Percentiles rank a stretch among this genome's conserved stretches.
phyloP scores from a whole-genome alignment of 164 flowering plant species.

The Liquidambar formosana region DNA sequence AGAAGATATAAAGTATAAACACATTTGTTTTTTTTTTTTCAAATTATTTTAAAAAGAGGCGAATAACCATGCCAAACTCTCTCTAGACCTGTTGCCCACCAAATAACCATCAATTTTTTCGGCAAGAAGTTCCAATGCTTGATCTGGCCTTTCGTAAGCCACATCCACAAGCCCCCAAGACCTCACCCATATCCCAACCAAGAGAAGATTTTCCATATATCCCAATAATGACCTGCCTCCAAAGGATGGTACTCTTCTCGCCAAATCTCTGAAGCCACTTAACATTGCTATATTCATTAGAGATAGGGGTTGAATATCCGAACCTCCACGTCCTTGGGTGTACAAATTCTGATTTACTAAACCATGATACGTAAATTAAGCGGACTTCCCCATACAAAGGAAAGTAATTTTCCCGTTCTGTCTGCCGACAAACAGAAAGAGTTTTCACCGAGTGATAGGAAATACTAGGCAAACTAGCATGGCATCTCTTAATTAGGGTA shows the following conservation, averaged over 20 bases:
- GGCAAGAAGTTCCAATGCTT: not conserved
- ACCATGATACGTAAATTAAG: not conserved
- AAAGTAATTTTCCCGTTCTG: not conserved
- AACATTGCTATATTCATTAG: not conserved
- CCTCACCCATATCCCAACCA: not conserved
- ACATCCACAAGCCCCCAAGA: not conserved
- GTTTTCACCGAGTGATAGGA: too few relatives aligned
- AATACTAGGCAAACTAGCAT: too few relatives aligned
- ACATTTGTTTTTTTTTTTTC: too few relatives aligned
- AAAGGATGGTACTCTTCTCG: not conserved
- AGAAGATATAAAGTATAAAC: not conserved
- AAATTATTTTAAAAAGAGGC: too few relatives aligned
- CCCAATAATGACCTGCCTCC: not conserved
- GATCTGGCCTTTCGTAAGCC: not conserved
- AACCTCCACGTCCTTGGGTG: not conserved
- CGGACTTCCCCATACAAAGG: not conserved
- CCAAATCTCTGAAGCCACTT: not conserved
- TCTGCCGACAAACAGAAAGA: too few relatives aligned
- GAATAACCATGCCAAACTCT: not conserved
- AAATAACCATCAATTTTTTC: too few relatives aligned
- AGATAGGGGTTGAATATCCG: not conserved
- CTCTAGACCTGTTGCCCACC: too few relatives aligned
- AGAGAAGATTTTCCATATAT: not conserved
- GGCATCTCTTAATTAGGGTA: too few relatives aligned
- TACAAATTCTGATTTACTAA: not conserved